Conservation (phyloP, 441 rosid genomes). For the Gossypium lobatum region DNA sequence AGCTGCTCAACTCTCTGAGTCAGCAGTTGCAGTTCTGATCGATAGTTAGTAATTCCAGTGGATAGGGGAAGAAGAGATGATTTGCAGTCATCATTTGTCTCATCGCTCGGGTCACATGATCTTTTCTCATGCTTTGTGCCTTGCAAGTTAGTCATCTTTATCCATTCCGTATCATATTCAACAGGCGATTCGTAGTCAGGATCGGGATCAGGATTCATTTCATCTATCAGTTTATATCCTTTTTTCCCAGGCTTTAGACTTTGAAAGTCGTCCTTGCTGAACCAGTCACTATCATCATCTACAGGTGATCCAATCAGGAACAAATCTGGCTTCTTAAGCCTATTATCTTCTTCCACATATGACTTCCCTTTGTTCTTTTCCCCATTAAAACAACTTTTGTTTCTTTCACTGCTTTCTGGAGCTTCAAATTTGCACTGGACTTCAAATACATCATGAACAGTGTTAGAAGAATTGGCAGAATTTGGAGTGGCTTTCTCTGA, state of each 20-base stretch:
- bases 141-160: conserved; percentile 24
- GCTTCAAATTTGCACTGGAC: conserved; percentile 46
- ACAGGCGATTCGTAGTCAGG: background rate
- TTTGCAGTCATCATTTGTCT: conserved; percentile 17
- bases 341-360: conserved; percentile 24
- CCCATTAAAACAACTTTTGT: conserved; percentile 16
- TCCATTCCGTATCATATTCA: conserved; percentile 17
- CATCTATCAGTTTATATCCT: background rate
- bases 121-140: conserved; percentile 28
- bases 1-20: conserved; percentile 50
- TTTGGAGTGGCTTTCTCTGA: conserved; percentile 12
- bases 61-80: conserved; percentile 11
- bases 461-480: conserved; percentile 25
- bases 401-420: conserved; percentile 25
- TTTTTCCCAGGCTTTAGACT: conserved; percentile 4
- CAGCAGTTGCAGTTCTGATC: conserved; percentile 35
- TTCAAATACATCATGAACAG: conserved; percentile 45
- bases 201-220: conserved; percentile 10
- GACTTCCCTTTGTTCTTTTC: conserved; percentile 15
- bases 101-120: conserved; percentile 32
- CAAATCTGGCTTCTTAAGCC: conserved; percentile 33
- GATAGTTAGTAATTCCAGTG: conserved; percentile 19
- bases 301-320: conserved; percentile 5
- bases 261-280: conserved; percentile 20
- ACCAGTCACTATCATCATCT: conserved; percentile 18